phyloP scores from a whole-genome alignment of 2,329 filamentous ascomycete species.

The Arthrobotrys musiformis region DNA sequence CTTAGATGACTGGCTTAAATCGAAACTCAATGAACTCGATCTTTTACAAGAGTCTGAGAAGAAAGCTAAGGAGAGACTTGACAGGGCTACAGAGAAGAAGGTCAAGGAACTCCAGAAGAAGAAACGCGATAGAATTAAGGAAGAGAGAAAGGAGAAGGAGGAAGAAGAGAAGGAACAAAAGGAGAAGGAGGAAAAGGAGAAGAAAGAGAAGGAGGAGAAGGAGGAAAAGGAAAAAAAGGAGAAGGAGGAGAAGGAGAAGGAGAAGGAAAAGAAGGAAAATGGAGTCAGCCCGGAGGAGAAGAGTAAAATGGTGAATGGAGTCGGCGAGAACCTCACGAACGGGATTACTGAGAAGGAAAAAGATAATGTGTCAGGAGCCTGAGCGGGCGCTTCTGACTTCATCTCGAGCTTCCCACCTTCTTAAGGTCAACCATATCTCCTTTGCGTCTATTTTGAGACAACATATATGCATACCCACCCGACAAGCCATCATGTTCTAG shows the following conservation, averaged over 20 bases:
- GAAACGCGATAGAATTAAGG: constrained; percentile 64
- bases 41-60: constrained; percentile 75
- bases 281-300: constrained; percentile 64
- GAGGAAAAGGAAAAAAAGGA: constrained; percentile 64
- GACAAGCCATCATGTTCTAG: neutral
- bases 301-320: constrained; percentile 58
- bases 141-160: constrained; percentile 65
- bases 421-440: too few species aligned
- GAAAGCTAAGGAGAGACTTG: constrained; percentile 72
- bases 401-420: neutral
- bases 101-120: constrained; percentile 60
- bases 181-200: constrained; percentile 69
- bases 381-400: neutral
- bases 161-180: constrained; percentile 62
- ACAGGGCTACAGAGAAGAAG: constrained; percentile 62
- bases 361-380: neutral
- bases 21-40: constrained; percentile 68
- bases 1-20: constrained; percentile 67
- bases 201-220: constrained; percentile 61
- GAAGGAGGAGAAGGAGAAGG: constrained; percentile 59
- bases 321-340: constrained; percentile 31
- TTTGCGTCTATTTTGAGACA: neutral
- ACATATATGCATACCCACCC: neutral
- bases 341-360: constrained; percentile 33
- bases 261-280: constrained; percentile 61